Base-by-base conservation (phyloP, 306 rosid species). In the Abrus pulchellus region DNA sequence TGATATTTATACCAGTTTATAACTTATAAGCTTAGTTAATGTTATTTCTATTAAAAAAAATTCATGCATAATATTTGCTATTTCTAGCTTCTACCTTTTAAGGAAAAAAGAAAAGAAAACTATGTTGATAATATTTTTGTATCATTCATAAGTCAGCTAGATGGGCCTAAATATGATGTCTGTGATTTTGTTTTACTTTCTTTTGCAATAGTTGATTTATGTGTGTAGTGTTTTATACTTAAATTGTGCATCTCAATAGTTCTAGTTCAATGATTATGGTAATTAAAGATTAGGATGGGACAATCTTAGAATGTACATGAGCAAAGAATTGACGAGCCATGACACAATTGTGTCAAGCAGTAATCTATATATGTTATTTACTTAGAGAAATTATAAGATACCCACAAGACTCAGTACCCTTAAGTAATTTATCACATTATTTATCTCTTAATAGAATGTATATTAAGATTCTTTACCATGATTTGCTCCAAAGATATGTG, bases 1-100 rank as follows among this genome's bases (percentile, higher is more conserved):
- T 48, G 66, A 40, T 52, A 53, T 40, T 32, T 79, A 44, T 56
- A 10, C 50, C 27, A 4, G 11, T n/a, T n/a, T n/a, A n/a, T n/a
- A n/a, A n/a, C 78, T 53, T 81, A 32, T 65, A 60, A 68, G 68
- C 47, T 50, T 47, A 54, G 28, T 62, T 55, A 3, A 79, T 56
- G 36, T 27, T 67, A 73, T 66, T 74, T 83, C 33, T 65, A 30
- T 59, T 34, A n/a, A 49, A 50, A 52, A 74, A 61, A n/a, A 10
- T 6, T 41, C 45, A 60, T 64, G 66, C 74, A 6, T 41, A 28
- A 36, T 27, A 20, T 32, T 74, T 73, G 55, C 33, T 47, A 73
- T 12, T 59, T 41, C 64, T 36, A 71, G 11, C 32, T 53, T 70
- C 38, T 48, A 41, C 34, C 28, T 75, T 67, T 55, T 28, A 50